Evolutionary conservation across 768 basidiomycete genomes (phyloP), one percentile per base, ranked within the genome.

Genomic region (Phaeotremella skinneri): DNA sequence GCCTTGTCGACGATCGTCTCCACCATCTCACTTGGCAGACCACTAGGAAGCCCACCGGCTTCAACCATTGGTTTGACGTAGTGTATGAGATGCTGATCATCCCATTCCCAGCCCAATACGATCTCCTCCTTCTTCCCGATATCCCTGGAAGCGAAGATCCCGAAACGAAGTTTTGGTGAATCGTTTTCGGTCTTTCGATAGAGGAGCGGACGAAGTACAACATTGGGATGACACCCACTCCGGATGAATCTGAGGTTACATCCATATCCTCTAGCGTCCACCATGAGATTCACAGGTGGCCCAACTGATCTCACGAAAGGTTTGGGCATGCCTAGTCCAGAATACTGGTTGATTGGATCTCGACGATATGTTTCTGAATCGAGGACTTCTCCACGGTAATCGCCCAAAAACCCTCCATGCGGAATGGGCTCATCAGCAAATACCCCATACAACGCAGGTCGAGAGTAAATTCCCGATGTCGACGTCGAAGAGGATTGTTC

Each of bases 41-140:
- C 25, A 55, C 47, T 13, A 3, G 53, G 45, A 11, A 27, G 47
- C 5, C 64, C 64, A 80, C 66, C 85, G 85, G 56, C 82, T 67
- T 58, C 81, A 27, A 69, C 50, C 11, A 57, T 26, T 2, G 62
- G 58, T 32, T 61, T 50, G 0, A 91, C 79, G 60, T 81, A 79
- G 76, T 94, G 92, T 0, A 93, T 83, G 0, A 87, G 85, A 70
- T 90, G 88, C 1, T 85, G 85, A 68, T 98, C 93, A 67, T 97
- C 92, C 93, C 93, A 98, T 73, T 96, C 91, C 91, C 93, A 97
- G 0, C 88, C 88, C 0, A 97, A 78, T 0, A 92, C 85, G 20
- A 97, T 83, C 78, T 97, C 93, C 63, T 92, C 91, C 49, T 87
- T 82, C 31, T 83, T 83, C 55, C 82, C 83, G 63, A 97, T 81